Evolutionary conservation across 129 eudicot species (phyloP).

Genomic region (Flaveria linearis): DNA sequence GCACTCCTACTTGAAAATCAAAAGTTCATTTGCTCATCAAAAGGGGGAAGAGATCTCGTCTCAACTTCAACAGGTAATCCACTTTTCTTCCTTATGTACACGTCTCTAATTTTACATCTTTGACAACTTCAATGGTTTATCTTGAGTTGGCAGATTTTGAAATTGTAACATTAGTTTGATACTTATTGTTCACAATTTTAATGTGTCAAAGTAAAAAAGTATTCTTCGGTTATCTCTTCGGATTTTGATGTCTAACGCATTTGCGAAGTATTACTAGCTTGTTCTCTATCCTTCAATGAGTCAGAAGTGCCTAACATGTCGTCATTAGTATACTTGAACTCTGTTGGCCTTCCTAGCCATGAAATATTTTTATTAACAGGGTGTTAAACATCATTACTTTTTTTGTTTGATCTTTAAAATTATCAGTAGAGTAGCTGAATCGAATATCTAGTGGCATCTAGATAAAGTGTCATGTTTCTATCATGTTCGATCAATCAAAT

Average conservation of each 20-base stretch:
- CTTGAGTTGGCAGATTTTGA: neutral
- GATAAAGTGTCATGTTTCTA: no score
- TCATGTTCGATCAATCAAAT: no score
- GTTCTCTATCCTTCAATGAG: neutral
- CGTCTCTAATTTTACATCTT: constrained; percentile 7
- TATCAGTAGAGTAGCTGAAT: no score
- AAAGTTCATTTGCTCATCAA: constrained; percentile 16
- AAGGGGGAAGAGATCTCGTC: constrained; percentile 3
- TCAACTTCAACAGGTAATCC: constrained; percentile 23
- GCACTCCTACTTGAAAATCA: constrained; percentile 23
- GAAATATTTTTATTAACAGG: no score
- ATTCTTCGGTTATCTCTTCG: neutral
- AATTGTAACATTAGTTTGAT: neutral
- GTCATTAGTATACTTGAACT: neutral
- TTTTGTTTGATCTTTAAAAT: no score
- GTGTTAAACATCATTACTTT: no score
- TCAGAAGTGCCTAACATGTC: neutral
- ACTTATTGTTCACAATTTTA: neutral
- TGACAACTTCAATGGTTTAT: neutral
- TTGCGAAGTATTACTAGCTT: neutral
- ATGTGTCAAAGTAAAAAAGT: neutral
- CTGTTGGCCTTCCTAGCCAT: no score
- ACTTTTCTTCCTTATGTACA: constrained; percentile 1
- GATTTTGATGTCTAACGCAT: neutral
- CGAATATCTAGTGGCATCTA: no score